Conservation (phyloP, 2,329 filamentous ascomycete species). For the Ceratocystis variospora region DNA sequence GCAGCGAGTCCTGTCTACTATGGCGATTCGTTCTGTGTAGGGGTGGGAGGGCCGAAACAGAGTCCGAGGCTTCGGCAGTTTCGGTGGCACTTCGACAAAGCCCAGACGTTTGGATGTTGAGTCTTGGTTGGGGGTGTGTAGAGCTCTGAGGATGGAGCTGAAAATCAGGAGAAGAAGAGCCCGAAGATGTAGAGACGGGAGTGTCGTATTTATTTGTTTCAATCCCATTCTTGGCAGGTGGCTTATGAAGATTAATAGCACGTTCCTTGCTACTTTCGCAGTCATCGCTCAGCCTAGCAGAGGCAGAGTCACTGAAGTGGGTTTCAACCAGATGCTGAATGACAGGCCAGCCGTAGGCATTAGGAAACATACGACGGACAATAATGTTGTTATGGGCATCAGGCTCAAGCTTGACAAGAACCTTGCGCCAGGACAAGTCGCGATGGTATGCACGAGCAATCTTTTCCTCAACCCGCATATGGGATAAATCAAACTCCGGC, state of each 20-base stretch:
- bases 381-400: conserved; percentile 99
- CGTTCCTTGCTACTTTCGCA: conserved; percentile 54
- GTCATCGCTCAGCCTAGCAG: conserved; percentile 52
- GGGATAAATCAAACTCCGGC: conserved; percentile 39
- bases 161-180: background rate
- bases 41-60: conserved; percentile 23
- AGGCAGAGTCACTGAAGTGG: conserved; percentile 65
- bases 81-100: background rate
- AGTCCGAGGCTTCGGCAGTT: conserved; percentile 17
- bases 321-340: conserved; percentile 88
- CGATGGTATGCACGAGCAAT: conserved; percentile 92
- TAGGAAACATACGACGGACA: conserved; percentile 89
- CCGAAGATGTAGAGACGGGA: background rate
- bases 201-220: conserved; percentile 38
- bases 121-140: conserved; percentile 22
- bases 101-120: background rate
- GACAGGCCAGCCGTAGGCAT: conserved; percentile 95
- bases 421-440: conserved; percentile 88
- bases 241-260: conserved; percentile 45
- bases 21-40: conserved; percentile 6
- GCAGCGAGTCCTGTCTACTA: background rate
- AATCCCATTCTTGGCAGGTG: conserved; percentile 47
- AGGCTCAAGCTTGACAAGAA: conserved; percentile 85
- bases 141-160: conserved; percentile 18
- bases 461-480: conserved; percentile 91